These are phyloP conservation scores for Blastobotrys proliferans DNA, from an alignment of 1,139 yeast genomes.

Conservation along the genomic window DNA sequence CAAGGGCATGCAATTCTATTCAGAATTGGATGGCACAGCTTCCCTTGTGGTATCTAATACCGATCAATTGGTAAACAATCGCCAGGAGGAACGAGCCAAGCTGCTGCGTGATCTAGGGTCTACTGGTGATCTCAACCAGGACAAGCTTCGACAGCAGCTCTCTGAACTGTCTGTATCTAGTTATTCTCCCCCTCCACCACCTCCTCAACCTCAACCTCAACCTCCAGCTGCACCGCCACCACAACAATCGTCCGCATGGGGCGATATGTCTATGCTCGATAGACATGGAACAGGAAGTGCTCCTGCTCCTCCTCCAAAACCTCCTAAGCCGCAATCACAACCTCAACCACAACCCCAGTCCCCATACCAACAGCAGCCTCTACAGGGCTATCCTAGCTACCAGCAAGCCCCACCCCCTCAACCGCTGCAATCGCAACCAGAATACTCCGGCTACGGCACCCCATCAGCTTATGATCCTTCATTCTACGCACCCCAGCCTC, in stretches of 20 bases:
- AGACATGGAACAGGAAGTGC: too few relatives aligned
- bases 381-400: too few relatives aligned
- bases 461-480: constrained; percentile 33
- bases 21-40: constrained; percentile 48
- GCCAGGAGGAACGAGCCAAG: constrained; percentile 35
- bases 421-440: constrained; percentile 18
- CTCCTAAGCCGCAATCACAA: constrained; percentile 14
- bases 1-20: constrained; percentile 63
- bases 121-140: constrained; percentile 17
- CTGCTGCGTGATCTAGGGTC: constrained; percentile 19
- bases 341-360: constrained; percentile 10
- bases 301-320: constrained; percentile 23
- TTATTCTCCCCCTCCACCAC: constrained; percentile 9
- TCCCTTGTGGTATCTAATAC: constrained; percentile 39
- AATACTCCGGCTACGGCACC: constrained; percentile 23
- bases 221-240: constrained; percentile 11
- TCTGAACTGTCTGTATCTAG: constrained; percentile 22
- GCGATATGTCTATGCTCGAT: constrained; percentile 16
- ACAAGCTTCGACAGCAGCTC: constrained; percentile 26
- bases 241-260: constrained; percentile 19
- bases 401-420: constrained; percentile 7
- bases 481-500: constrained; percentile 19
- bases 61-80: constrained; percentile 35
- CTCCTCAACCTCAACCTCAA: constrained; percentile 8
- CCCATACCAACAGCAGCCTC: constrained; percentile 8